Evolutionary conservation across 73 alveolate species (phyloP).

Genomic region (Paramecium tetraurelia): DNA sequence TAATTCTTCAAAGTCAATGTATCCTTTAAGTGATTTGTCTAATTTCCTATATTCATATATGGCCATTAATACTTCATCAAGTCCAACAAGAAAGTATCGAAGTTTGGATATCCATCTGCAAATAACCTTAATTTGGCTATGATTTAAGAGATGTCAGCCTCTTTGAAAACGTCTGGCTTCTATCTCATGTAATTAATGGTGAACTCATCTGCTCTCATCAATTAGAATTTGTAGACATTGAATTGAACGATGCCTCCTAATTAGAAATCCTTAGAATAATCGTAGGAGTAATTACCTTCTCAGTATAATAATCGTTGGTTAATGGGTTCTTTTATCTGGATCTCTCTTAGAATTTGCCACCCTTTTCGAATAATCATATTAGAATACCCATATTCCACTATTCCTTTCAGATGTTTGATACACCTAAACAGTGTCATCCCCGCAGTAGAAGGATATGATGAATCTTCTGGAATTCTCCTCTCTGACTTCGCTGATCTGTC

Average conservation of each 20-base stretch:
- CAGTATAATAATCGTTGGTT: slow-evolving; percentile 10
- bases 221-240: slow-evolving; percentile 30
- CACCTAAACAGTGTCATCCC: slow-evolving; percentile 93
- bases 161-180: slow-evolving; percentile 34
- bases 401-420: slow-evolving; percentile 84
- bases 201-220: slow-evolving; percentile 47
- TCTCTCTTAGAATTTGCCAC: slow-evolving; percentile 45
- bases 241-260: slow-evolving; percentile 10
- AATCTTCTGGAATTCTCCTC: slow-evolving; percentile 93
- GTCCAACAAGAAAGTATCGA: not conserved
- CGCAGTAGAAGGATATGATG: slow-evolving; percentile 88
- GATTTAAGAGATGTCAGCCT: slow-evolving; percentile 28
- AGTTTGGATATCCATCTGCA: not conserved
- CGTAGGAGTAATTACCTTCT: not conserved
- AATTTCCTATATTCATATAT: not conserved
- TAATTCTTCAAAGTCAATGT: not conserved
- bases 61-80: not conserved
- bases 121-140: not conserved
- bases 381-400: slow-evolving; percentile 37
- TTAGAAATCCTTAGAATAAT: slow-evolving; percentile 1
- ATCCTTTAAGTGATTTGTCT: slow-evolving; percentile 21
- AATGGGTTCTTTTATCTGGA: slow-evolving; percentile 37
- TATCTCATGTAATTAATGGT: slow-evolving; percentile 17
- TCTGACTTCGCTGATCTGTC: slow-evolving; percentile 85
- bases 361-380: not conserved